Evolutionary conservation across 2,329 filamentous ascomycete species (phyloP).

Genomic region (Coniochaeta pulveracea): DNA sequence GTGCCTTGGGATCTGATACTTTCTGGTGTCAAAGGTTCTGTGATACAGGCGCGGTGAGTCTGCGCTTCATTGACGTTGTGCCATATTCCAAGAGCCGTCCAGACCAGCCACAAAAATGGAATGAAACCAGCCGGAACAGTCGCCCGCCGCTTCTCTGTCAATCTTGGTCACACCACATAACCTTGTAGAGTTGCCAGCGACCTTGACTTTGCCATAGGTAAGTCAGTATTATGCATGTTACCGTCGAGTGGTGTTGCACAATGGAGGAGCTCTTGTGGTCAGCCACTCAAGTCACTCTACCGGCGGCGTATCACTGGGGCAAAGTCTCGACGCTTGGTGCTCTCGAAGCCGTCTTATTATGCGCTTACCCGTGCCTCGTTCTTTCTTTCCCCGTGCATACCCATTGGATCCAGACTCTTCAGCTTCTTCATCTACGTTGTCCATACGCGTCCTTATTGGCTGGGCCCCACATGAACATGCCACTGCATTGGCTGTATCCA

Average conservation of each 20-base stretch:
- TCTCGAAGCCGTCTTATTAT: not conserved
- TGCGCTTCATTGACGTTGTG: conserved; percentile 4
- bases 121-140: too few relatives aligned
- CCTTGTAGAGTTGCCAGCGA: not conserved
- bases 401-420: not conserved
- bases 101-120: too few relatives aligned
- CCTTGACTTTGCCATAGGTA: conserved; percentile 1
- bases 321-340: not conserved
- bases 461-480: too few relatives aligned
- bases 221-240: conserved; percentile 3
- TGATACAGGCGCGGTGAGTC: conserved; percentile 2
- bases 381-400: not conserved
- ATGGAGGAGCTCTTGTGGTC: not conserved
- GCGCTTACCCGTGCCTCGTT: not conserved
- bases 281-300: too few relatives aligned
- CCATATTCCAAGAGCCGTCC: too few relatives aligned
- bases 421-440: not conserved
- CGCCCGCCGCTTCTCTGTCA: too few relatives aligned
- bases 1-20: too few relatives aligned
- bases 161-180: not conserved
- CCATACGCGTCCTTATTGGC: too few relatives aligned
- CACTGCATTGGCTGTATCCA: too few relatives aligned
- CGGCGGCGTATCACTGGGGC: too few relatives aligned
- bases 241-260: conserved; percentile 4
- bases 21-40: not conserved